Conservation (phyloP, 805 yeast species). For the Debaryomyces prosopidis region DNA sequence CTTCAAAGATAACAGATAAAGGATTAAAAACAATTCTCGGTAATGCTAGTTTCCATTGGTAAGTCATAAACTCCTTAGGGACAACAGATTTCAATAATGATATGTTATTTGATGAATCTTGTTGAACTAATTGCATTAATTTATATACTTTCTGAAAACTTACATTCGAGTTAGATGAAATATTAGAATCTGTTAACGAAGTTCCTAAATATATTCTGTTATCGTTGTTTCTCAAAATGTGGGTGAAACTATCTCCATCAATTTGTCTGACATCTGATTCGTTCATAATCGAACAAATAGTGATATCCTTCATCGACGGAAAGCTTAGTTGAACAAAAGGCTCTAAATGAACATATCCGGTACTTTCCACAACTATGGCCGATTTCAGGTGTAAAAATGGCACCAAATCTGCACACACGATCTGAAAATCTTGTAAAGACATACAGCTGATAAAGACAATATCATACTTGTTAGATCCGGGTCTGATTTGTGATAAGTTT, state of each 20-base stretch:
- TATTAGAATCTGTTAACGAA: slow-evolving; percentile 9
- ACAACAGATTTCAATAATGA: slow-evolving; percentile 51
- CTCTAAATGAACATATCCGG: slow-evolving; percentile 72
- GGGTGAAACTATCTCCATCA: slow-evolving; percentile 25
- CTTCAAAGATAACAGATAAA: slow-evolving; percentile 70
- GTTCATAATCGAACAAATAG: slow-evolving; percentile 57
- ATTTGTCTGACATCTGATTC: slow-evolving; percentile 55
- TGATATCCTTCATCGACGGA: slow-evolving; percentile 27
- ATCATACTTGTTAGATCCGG: slow-evolving; percentile 25
- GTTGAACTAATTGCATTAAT: slow-evolving; percentile 34
- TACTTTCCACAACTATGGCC: slow-evolving; percentile 62
- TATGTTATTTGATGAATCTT: slow-evolving; percentile 35
- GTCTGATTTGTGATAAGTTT: slow-evolving; percentile 3
- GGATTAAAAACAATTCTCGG: slow-evolving; percentile 80
- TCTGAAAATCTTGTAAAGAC: slow-evolving; percentile 42
- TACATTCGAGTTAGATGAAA: slow-evolving; percentile 13
- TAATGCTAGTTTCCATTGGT: slow-evolving; percentile 84
- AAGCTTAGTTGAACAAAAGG: slow-evolving; percentile 58
- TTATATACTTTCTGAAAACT: slow-evolving; percentile 25
- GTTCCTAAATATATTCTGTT: slow-evolving; percentile 47
- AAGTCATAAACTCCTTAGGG: slow-evolving; percentile 60
- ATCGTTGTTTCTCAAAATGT: slow-evolving; percentile 38
- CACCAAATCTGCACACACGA: slow-evolving; percentile 20
- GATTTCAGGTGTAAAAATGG: slow-evolving; percentile 39
- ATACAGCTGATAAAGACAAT: slow-evolving; percentile 34